These are phyloP conservation scores for Canavalia gladiata DNA, from an alignment of 306 rosid genomes.

Conservation along the genomic window DNA sequence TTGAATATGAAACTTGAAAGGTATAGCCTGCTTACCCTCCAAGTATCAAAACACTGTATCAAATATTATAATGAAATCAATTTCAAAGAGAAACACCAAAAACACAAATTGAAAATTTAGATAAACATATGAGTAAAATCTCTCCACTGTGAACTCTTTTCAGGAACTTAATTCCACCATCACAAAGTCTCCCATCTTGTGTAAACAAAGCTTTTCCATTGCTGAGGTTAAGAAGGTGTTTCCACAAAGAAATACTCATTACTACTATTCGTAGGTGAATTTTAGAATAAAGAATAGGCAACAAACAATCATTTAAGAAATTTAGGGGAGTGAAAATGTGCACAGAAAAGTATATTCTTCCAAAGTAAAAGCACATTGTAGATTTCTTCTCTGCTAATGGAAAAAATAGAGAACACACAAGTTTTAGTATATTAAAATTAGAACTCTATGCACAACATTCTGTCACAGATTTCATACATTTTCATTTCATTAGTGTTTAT, in stretches of 20 bases:
- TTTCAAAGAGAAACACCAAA: slow-evolving; percentile 39
- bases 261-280: background rate
- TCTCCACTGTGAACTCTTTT: slow-evolving; percentile 99
- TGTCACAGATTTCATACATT: slow-evolving; percentile 10
- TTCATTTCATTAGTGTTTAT: slow-evolving; percentile 26
- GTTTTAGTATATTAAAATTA: slow-evolving; percentile 2
- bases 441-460: slow-evolving; percentile 13
- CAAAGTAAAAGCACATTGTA: slow-evolving; percentile 25
- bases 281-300: background rate
- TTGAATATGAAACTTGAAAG: slow-evolving; percentile 34
- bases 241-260: slow-evolving; percentile 42
- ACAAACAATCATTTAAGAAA: slow-evolving; percentile 33
- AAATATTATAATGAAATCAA: slow-evolving; percentile 47
- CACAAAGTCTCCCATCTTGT: slow-evolving; percentile 83
- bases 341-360: slow-evolving; percentile 23
- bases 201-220: slow-evolving; percentile 83
- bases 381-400: slow-evolving; percentile 15
- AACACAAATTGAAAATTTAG: slow-evolving; percentile 6
- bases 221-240: slow-evolving; percentile 84
- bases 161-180: slow-evolving; percentile 89
- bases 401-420: background rate
- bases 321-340: slow-evolving; percentile 1
- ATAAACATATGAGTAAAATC: slow-evolving; percentile 55
- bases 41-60: slow-evolving; percentile 90
- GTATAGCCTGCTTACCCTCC: slow-evolving; percentile 90